Evolutionary conservation across 2,329 filamentous ascomycete genomes (phyloP), one percentile per base, ranked within the genome.

Genomic region (Malbranchea zuffiana): DNA sequence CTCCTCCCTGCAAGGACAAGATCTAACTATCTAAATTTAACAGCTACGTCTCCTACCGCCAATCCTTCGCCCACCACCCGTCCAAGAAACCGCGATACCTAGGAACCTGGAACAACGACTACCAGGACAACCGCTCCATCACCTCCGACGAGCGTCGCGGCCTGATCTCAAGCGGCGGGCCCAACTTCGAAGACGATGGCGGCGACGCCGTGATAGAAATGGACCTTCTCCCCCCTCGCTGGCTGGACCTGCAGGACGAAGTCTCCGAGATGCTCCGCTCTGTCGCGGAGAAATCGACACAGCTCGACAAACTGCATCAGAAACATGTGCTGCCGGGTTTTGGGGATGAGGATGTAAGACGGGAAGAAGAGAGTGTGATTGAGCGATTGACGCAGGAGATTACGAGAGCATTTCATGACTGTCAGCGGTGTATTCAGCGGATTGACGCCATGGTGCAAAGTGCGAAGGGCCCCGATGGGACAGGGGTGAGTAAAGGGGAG

Each of bases 21-120:
- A n/a, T 41, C 46, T 45, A 43, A 47, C 37, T 23, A 39, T 44
- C 34, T 41, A 33, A 35, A 12, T 21, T 35, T 32, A 19, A 44
- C 56, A 94, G 88, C 59, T 98, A 92, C 62, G 90, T 98, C 60
- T 96, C 90, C 62, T 98, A 96, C 71, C 87, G 90, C 55, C 90
- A 98, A 68, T 96, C 88, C 53, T 96, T 95, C 65, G 78, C 86
- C 52, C 90, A 96, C 62, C 87, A 95, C 59, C 90, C 90, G 37
- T 75, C 78, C 43, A 87, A 92, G 65, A 85, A 86, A 64, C 76
- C 78, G 48, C 79, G 79, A 52, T 82, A 81, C 65, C 66, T 70
- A 42, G 61, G 67, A 39, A 62, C 72, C 39, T 61, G 68, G 50
- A 57, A 66, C 49, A 71, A 74, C 67, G 37, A 71, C 61, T 76